Evolutionary conservation across 2,329 filamentous ascomycete genomes (phyloP), one percentile per base, ranked within the genome.

Genomic region (Thelonectria rubi): DNA sequence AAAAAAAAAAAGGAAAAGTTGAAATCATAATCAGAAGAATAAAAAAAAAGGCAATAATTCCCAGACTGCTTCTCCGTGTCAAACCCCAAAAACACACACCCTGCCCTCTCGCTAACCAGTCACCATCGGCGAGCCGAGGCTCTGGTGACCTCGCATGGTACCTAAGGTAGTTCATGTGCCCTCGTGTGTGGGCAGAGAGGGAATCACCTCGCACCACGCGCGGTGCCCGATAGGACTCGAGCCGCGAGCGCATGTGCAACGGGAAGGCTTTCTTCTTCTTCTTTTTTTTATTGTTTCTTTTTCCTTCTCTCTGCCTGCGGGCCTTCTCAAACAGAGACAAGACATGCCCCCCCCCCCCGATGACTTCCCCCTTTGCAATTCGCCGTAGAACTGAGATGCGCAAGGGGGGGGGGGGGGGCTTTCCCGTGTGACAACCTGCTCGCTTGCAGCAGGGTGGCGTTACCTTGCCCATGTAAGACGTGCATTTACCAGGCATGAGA

Each of bases 81-180:
- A 54, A 70, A 58, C 55, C 49, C 55, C 45, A 26, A 47, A 47
- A 37, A 6, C 7, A 30, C 5, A 58, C 55, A 59, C 43, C 46
- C 49, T 49, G 53, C 55, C 60, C 26, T 30, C 51, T 66, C 65
- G 63, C 53, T 62, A 58, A 56, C 49, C 40, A 55, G 43, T 24
- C 53, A 45, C 54, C 52, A 49, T 45, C 43, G 37, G 24, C 46
- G 51, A 51, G 49, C 51, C 55, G 62, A 59, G 50, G 51, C 43
- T 55, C 49, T 58, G 54, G 53, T 58, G 49, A 49, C n/a, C 34
- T 63, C 42, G 46, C 39, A 59, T 40, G 39, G 21, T 14, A 47
- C 45, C 12, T 2, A 37, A 37, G 34, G n/a, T 51, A 20, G 47
- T 18, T 26, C 47, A 49, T 34, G 51, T 50, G 18, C 50, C 26